phyloP scores from a whole-genome alignment of 2,329 filamentous ascomycete species.

The Trichoderma breve region DNA sequence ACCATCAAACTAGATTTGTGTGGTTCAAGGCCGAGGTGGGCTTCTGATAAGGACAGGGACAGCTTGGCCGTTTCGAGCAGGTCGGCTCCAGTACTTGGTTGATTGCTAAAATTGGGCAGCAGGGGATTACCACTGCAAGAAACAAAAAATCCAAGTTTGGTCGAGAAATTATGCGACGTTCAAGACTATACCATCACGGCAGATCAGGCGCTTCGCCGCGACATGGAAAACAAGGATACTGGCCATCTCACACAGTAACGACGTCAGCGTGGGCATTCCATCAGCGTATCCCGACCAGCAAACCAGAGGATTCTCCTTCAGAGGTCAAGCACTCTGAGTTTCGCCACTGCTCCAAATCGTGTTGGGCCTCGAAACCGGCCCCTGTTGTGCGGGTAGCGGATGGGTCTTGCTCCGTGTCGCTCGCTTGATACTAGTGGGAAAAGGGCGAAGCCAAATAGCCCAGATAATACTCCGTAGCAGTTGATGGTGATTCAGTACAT shows the following conservation, averaged over 20 bases:
- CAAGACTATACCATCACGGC: not conserved
- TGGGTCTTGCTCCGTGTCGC: not conserved
- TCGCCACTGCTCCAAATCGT: slow-evolving; percentile 5
- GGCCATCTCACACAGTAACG: not conserved
- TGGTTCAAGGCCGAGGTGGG: not conserved
- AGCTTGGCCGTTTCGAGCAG: slow-evolving; percentile 8
- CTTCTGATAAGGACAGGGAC: not conserved
- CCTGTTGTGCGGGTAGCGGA: not conserved
- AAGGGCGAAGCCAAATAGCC: not conserved
- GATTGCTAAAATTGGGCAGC: not conserved
- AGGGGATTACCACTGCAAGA: not conserved
- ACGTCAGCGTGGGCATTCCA: not conserved
- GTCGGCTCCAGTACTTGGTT: not conserved
- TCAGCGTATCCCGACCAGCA: not conserved
- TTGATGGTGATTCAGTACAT: not conserved
- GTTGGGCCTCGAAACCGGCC: not conserved
- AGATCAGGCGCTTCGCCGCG: not conserved
- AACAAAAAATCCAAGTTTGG: not conserved
- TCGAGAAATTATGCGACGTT: not conserved
- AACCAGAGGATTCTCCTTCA: not conserved
- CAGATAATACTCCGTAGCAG: not conserved
- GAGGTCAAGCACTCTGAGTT: slow-evolving; percentile 3
- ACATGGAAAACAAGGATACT: not conserved
- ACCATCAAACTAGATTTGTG: not conserved
- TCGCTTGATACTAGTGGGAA: not conserved